Evolutionary conservation across 2,329 filamentous ascomycete species (phyloP).

Genomic region (Magnaporthiopsis poae): DNA sequence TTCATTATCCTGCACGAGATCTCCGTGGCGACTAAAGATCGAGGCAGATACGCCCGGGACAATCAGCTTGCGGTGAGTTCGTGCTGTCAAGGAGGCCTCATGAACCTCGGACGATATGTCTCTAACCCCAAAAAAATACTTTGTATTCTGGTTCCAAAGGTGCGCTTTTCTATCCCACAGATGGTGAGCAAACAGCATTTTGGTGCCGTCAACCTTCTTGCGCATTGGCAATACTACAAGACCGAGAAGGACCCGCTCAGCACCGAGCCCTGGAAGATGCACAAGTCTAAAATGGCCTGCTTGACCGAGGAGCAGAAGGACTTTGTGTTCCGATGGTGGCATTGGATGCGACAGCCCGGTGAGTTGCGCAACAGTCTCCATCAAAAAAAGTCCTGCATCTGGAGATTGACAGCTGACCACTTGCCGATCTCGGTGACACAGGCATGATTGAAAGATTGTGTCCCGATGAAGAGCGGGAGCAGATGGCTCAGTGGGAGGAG

Average conservation of each 20-base stretch:
- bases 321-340: conserved; percentile 23
- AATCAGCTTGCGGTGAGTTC: conserved; percentile 17
- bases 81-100: background rate
- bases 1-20: conserved; percentile 36
- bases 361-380: background rate
- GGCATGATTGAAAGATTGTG: background rate
- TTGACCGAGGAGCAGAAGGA: conserved; percentile 24
- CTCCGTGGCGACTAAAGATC: conserved; percentile 29
- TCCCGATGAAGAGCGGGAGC: background rate
- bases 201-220: conserved; percentile 35
- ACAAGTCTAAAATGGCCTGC: conserved; percentile 19
- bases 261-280: conserved; percentile 18
- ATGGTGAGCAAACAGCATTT: conserved; percentile 34
- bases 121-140: no score
- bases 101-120: background rate
- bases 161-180: background rate
- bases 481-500: conserved; percentile 26
- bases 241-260: conserved; percentile 20
- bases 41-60: conserved; percentile 32
- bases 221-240: conserved; percentile 43
- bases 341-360: conserved; percentile 16
- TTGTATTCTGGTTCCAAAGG: background rate
- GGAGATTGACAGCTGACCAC: no score
- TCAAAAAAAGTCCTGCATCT: background rate
- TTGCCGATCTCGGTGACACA: background rate